Base-by-base conservation (phyloP, 441 rosid species). In the Erodium trifolium region DNA sequence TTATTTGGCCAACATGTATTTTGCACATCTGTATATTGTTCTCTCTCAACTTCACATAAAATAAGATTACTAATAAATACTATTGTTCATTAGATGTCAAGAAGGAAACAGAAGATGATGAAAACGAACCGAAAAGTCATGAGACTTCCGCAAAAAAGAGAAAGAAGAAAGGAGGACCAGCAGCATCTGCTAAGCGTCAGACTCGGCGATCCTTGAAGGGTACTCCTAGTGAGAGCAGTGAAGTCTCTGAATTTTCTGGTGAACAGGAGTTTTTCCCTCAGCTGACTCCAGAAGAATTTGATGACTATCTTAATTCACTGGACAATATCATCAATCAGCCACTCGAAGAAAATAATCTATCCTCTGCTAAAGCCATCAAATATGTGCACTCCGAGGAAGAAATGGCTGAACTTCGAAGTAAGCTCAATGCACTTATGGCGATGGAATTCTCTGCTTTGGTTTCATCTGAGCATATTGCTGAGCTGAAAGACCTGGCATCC, bases 231-330 rank as follows among this genome's bases (percentile, higher is more conserved):
- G 64, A 59, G 37, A 7, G 1, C 66, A 9, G 23, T 74, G 9
- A 69, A 72, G 8, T 31, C 4, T 12, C 34, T 31, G 34, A 31
- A 31, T 31, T 31, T 3, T 0, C 62, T 68, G 63, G 73, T 0
- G 79, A 78, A 68, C 60, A 76, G 51, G 80, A 34, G 31, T 68
- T 72, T 3, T 17, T 73, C 63, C 75, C 80, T 66, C 76, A 63
- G 35, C 72, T 82, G 45, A 80, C 82, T 70, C 87, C 86, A 0
- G 84, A 77, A 68, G 90, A 88, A 76, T 91, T 91, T 43, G 96
- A 91, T 72, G 79, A 68, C 76, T 91, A 86, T 75, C 80, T 85
- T 76, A 75, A 71, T 75, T 80, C 88, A 39, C 82, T 91, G 78
- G 89, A 85, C 34, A 85, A 82, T 75, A 83, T 87, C 63, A 82